Conservation (phyloP, 2,329 filamentous ascomycete species). For the Lasiodiplodia hormozganensis region DNA sequence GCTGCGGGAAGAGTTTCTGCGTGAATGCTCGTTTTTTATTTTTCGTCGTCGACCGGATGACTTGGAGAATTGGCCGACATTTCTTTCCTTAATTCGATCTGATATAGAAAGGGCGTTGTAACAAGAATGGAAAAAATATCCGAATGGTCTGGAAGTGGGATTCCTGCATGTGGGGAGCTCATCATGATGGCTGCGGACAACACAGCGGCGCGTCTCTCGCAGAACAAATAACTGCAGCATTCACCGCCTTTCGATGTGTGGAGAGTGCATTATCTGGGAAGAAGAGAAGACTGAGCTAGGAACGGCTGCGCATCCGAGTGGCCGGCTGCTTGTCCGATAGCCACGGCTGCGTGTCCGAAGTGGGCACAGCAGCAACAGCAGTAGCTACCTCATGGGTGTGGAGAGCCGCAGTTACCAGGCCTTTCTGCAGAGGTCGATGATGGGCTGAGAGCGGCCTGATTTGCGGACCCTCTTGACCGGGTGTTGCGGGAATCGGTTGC, state of each 20-base stretch:
- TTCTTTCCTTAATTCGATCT: not conserved
- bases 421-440: not conserved
- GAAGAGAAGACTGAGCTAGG: not conserved
- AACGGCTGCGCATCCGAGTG: no score
- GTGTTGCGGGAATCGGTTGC: constrained; percentile 22
- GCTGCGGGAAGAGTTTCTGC: no score
- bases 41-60: no score
- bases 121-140: constrained; percentile 13
- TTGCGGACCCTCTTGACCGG: not conserved
- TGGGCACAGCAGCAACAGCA: not conserved
- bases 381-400: not conserved
- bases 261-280: not conserved
- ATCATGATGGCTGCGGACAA: not conserved
- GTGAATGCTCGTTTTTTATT: no score
- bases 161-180: constrained; percentile 6
- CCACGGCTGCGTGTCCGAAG: no score
- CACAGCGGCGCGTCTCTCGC: not conserved
- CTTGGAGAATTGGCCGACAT: not conserved
- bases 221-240: not conserved
- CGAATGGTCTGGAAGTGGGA: constrained; percentile 9
- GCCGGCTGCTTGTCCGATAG: no score
- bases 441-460: constrained; percentile 16
- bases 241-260: constrained; percentile 5
- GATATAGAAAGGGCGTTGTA: not conserved
- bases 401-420: no score